Evolutionary conservation across 2,329 filamentous ascomycete species (phyloP), one percentile per base, ranked within the genome.

Genomic region (Arthrobotrys pseudoclavata): DNA sequence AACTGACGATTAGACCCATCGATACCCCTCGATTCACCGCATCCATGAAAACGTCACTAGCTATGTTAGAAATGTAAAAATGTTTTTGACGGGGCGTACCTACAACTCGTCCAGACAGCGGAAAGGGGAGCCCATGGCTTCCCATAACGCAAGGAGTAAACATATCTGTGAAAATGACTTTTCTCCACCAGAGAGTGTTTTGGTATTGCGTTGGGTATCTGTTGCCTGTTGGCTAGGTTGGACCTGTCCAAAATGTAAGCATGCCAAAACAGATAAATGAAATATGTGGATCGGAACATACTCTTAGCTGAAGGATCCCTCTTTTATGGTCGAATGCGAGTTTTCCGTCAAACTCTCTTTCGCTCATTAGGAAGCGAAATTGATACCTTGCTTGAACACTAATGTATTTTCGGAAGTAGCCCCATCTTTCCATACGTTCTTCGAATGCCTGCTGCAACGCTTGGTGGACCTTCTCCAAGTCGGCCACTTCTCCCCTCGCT

Each of bases 161-260:
- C 96, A 99, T 76, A 98, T 96, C 3, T 95, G 97, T 2, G 94
- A 96, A 83, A 98, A 99, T 0, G 95, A 98, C 84, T 99, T 99
- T 83, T 99, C 96, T 31, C 96, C 96, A 66, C 96, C 96, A 7
- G 94, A 97, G 0, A 99, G 86, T 0, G 95, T 98, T 84, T 93
- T 97, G 24, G 96, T 95, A 82, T 92, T 92, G 61, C 95, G 89
- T 1, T 89, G 80, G 88, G 90, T 22, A 91, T 96, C 69, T 18
- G 80, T 80, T 50, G 79, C 80, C 37, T 81, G 79, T 57, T 87
- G 88, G 80, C 91, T 89, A 3, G 90, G 90, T 83, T 91, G 88
- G 68, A 91, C 87, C 85, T 87, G 77, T 24, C n/a, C 20, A 18
- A 22, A 20, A 61, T 22, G 29, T 76, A n/a, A 24, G 52, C 31